Percentiles rank a stretch among this genome's conserved stretches.
Evolutionary conservation across 208 protist genomes (phyloP).

Genomic region (Acanthamoeba divionensis): DNA sequence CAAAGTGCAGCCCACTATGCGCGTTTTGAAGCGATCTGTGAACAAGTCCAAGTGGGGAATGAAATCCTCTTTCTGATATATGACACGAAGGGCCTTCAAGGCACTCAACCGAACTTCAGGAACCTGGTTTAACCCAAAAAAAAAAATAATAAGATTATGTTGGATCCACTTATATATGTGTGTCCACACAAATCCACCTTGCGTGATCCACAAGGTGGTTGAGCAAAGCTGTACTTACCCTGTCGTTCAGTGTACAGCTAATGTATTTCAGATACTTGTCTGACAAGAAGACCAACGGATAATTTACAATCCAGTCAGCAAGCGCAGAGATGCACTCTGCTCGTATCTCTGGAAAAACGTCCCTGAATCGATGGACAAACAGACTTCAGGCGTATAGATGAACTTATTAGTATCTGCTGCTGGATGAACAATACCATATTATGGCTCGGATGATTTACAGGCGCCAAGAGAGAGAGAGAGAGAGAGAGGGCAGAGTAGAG

Average conservation of each 20-base stretch:
- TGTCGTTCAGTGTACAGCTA: constrained; percentile 57
- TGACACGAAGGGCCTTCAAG: background rate
- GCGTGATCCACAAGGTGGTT: background rate
- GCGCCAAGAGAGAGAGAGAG: background rate
- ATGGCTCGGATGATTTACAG: background rate
- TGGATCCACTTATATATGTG: too few species aligned
- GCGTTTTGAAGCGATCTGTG: constrained; percentile 35
- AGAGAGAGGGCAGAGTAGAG: background rate
- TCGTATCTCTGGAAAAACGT: constrained; percentile 51
- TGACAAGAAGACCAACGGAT: constrained; percentile 55
- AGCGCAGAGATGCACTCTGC: constrained; percentile 23
- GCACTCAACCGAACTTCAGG: background rate
- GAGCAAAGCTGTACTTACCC: constrained; percentile 20
- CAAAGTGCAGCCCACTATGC: constrained; percentile 29
- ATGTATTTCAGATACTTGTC: constrained; percentile 60
- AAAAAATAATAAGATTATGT: background rate
- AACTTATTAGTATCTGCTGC: too few species aligned
- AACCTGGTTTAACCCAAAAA: background rate
- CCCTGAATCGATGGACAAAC: constrained; percentile 59
- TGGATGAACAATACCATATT: background rate
- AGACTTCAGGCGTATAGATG: background rate
- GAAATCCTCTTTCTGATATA: background rate
- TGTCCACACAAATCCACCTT: too few species aligned
- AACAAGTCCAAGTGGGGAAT: background rate
- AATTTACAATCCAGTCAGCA: constrained; percentile 47